A percentile compares a stretch with the other conserved stretches of the same genome.
Evolutionary conservation across 352 stramenopile species (phyloP).

Genomic region (Phytophthora citrophthora): DNA sequence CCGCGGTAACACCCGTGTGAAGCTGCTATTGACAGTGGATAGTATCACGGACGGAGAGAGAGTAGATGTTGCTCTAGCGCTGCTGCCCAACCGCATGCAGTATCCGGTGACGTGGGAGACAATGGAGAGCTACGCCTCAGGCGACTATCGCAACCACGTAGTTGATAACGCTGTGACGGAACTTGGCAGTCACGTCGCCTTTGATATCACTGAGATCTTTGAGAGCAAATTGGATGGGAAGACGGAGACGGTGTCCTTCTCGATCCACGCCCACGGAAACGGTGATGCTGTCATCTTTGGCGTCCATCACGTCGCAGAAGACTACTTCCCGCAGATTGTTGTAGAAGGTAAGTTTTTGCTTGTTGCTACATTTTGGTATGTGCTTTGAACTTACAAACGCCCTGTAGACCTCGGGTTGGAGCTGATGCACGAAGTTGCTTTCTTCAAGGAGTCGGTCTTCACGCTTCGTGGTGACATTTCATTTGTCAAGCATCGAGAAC

Average conservation of each 20-base stretch:
- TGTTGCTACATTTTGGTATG: neutral
- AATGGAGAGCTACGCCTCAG: constrained; percentile 42
- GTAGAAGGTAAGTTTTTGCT: constrained; percentile 56
- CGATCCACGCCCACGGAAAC: constrained; percentile 61
- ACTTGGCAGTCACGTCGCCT: constrained; percentile 70
- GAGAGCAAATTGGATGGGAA: constrained; percentile 49
- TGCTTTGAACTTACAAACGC: constrained; percentile 1
- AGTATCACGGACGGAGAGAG: constrained; percentile 46
- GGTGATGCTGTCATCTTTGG: constrained; percentile 60
- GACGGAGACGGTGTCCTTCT: constrained; percentile 63
- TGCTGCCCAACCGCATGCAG: constrained; percentile 47
- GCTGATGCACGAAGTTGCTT: constrained; percentile 82
- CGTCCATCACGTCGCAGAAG: constrained; percentile 59
- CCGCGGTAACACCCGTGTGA: constrained; percentile 67
- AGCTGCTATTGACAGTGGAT: constrained; percentile 76
- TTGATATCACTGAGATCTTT: constrained; percentile 86
- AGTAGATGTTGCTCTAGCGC: constrained; percentile 59
- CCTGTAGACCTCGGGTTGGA: constrained; percentile 73
- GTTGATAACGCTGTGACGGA: constrained; percentile 60
- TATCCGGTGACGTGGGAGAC: constrained; percentile 77
- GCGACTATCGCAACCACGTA: constrained; percentile 51
- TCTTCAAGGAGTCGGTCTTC: constrained; percentile 84
- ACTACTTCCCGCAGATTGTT: constrained; percentile 82
- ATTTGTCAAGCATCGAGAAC: constrained; percentile 82
- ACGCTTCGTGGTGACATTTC: constrained; percentile 79